phyloP scores from a whole-genome alignment of 2,329 filamentous ascomycete species.

The Fusarium tanahbumbuense region DNA sequence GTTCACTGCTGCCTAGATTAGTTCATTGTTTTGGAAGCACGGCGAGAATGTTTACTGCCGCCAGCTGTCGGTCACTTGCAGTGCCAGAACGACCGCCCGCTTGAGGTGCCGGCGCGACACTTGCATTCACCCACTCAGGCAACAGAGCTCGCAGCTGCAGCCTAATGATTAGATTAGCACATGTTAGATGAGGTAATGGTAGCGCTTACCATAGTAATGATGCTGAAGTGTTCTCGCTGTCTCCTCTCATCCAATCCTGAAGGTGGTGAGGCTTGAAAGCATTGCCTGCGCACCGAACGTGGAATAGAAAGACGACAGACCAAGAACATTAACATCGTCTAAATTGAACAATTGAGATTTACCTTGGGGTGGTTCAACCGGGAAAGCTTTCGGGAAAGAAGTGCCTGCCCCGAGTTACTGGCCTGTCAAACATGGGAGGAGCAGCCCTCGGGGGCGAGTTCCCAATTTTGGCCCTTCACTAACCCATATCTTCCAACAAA shows the following conservation, averaged over 20 bases:
- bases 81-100: not conserved
- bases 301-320: too few relatives aligned
- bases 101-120: not conserved
- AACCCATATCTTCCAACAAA: not conserved
- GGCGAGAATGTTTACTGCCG: not conserved
- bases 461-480: not conserved
- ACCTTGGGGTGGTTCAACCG: rapidly evolving
- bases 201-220: not conserved
- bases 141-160: rapidly evolving
- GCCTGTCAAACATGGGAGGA: not conserved
- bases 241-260: rapidly evolving
- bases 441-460: not conserved
- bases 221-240: rapidly evolving
- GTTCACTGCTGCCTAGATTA: too few relatives aligned
- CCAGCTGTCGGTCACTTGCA: not conserved
- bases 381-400: not conserved
- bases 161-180: rapidly evolving
- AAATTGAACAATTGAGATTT: rapidly evolving
- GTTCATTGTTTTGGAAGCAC: too few relatives aligned
- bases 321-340: not conserved
- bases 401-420: not conserved
- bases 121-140: not conserved
- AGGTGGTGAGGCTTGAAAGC: rapidly evolving
- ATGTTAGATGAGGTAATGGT: rapidly evolving
- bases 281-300: rapidly evolving